Evolutionary conservation across 1,139 yeast genomes (phyloP).

Genomic region (Pichia sp.): DNA sequence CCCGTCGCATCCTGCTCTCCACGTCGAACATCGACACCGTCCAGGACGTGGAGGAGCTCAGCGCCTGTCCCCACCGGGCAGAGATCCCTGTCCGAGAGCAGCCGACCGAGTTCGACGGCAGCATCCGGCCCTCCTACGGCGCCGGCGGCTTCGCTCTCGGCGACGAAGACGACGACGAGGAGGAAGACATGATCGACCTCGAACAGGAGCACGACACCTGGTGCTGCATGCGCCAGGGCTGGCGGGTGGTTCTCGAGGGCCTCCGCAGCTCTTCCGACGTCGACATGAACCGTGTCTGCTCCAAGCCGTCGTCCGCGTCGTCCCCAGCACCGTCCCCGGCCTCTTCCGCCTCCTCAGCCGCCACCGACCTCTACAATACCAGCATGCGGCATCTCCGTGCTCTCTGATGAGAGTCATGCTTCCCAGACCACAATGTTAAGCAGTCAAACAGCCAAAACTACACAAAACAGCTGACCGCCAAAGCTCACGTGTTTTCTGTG

Average conservation of each 20-base stretch:
- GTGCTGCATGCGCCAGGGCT: slow-evolving; percentile 29
- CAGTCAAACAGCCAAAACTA: too few relatives aligned
- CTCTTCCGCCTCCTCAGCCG: neutral
- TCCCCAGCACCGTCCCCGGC: neutral
- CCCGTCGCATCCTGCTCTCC: slow-evolving; percentile 32
- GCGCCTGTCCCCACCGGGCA: slow-evolving; percentile 28
- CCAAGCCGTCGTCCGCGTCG: neutral
- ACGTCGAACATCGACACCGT: neutral
- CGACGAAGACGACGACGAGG: slow-evolving; percentile 15
- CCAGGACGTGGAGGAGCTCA: slow-evolving; percentile 19
- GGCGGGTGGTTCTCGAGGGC: slow-evolving; percentile 17
- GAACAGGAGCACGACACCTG: slow-evolving; percentile 34
- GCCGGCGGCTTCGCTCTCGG: too few relatives aligned
- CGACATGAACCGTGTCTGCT: neutral
- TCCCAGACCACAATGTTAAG: too few relatives aligned
- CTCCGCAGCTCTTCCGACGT: slow-evolving; percentile 14
- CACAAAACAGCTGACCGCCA: neutral
- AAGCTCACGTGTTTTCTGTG: neutral
- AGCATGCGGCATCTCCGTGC: neutral
- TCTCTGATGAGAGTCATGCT: neutral
- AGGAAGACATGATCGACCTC: slow-evolving; percentile 24
- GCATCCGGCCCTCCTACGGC: too few relatives aligned
- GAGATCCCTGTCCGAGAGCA: slow-evolving; percentile 16
- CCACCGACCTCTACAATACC: neutral
- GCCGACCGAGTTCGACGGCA: slow-evolving; percentile 13